Evolutionary conservation across 2,329 filamentous ascomycete genomes (phyloP).

Genomic region (Elsinoe perseae): DNA sequence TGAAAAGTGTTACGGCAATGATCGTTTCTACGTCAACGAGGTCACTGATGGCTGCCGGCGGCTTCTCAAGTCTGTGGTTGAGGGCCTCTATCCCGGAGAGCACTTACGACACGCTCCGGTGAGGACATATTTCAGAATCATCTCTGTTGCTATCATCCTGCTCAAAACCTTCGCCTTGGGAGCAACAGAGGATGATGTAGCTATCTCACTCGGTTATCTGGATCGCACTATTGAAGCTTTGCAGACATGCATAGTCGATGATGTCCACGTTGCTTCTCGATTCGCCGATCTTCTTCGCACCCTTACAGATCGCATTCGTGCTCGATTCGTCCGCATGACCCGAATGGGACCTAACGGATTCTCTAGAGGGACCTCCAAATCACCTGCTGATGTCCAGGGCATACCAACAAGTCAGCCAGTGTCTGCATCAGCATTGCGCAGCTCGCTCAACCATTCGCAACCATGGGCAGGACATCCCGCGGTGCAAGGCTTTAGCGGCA

Average conservation of each 20-base stretch:
- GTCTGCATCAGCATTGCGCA: constrained; percentile 1
- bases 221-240: constrained; percentile 67
- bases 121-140: constrained; percentile 78
- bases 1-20: constrained; percentile 48
- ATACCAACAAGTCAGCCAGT: constrained; percentile 13
- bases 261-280: constrained; percentile 75
- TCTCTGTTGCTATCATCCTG: constrained; percentile 76
- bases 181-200: constrained; percentile 69
- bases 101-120: constrained; percentile 78
- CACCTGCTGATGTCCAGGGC: constrained; percentile 8
- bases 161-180: constrained; percentile 78
- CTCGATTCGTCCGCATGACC: constrained; percentile 56
- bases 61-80: constrained; percentile 67
- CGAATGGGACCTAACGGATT: constrained; percentile 41
- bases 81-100: constrained; percentile 64
- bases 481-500: constrained; percentile 17
- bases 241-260: constrained; percentile 71
- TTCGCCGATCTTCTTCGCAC: constrained; percentile 78
- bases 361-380: constrained; percentile 24
- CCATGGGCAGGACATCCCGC: constrained; percentile 23
- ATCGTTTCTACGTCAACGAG: constrained; percentile 56
- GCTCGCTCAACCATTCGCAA: constrained; percentile 19
- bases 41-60: constrained; percentile 72
- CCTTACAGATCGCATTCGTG: constrained; percentile 63
- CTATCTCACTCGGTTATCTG: constrained; percentile 66